Percentiles rank a stretch among this genome's conserved stretches.
phyloP scores from a whole-genome alignment of 2,329 filamentous ascomycete species.

The Fusarium tjaetaba region DNA sequence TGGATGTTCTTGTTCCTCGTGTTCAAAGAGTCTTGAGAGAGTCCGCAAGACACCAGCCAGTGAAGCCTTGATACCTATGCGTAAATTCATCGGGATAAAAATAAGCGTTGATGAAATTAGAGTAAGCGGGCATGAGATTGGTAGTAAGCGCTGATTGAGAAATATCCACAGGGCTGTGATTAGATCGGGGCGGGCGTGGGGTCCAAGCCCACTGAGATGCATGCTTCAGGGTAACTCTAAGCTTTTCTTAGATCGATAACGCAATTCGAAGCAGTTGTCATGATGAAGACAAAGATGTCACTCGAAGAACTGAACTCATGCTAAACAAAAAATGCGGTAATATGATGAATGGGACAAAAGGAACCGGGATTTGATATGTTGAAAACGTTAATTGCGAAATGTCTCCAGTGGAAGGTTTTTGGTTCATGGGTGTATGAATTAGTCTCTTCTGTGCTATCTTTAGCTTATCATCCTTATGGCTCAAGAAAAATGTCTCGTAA shows the following conservation, averaged over 20 bases:
- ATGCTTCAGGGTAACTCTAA: background rate
- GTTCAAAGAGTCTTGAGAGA: no score
- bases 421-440: no score
- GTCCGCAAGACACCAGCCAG: accelerated
- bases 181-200: accelerated
- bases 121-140: background rate
- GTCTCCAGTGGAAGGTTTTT: no score
- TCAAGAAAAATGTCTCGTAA: no score
- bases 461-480: no score
- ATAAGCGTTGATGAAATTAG: background rate
- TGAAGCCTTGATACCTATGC: accelerated
- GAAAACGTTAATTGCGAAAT: no score
- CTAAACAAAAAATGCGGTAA: accelerated
- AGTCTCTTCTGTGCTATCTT: no score
- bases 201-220: accelerated
- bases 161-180: background rate
- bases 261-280: no score
- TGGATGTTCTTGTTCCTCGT: accelerated
- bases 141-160: background rate
- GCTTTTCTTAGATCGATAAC: background rate
- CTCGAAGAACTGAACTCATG: no score
- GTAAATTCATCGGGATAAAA: background rate
- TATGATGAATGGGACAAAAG: no score
- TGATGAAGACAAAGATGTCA: background rate
- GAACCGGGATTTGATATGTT: no score